Conservation (phyloP, 2,329 filamentous ascomycete genomes). For the Alternaria brassicicola region DNA sequence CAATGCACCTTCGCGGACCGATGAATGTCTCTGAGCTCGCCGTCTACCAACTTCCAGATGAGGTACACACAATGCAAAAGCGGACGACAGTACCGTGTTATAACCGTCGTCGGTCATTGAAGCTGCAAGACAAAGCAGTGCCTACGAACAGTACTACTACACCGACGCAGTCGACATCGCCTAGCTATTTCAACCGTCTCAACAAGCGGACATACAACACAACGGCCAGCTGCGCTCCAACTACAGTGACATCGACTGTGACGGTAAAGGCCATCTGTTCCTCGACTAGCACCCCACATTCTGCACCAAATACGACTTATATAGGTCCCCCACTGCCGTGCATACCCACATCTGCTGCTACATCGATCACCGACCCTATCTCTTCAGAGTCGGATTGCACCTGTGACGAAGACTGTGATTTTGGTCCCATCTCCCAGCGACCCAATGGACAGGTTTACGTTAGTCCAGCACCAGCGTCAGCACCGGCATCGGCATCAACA, state of each 20-base stretch:
- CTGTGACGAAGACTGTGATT: neutral
- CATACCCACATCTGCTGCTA: slow-evolving; percentile 5
- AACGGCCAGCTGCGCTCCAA: slow-evolving; percentile 8
- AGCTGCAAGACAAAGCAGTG: neutral
- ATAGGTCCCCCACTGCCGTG: slow-evolving; percentile 14
- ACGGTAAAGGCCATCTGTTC: slow-evolving; percentile 19
- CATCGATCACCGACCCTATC: neutral
- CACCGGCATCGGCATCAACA: neutral
- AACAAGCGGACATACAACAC: slow-evolving; percentile 11
- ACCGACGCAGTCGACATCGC: neutral
- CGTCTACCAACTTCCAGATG: slow-evolving; percentile 62
- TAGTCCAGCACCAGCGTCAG: neutral
- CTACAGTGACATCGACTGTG: slow-evolving; percentile 19
- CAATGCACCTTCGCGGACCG: slow-evolving; percentile 74
- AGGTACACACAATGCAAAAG: slow-evolving; percentile 22
- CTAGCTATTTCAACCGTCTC: neutral
- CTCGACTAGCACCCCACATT: neutral
- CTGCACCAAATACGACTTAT: slow-evolving; percentile 9
- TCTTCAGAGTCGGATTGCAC: neutral
- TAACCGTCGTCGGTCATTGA: slow-evolving; percentile 18
- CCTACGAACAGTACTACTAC: neutral
- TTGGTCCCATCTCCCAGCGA: neutral
- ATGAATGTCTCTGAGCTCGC: slow-evolving; percentile 70
- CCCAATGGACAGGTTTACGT: slow-evolving; percentile 2
- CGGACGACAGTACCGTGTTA: slow-evolving; percentile 28